Base-by-base conservation (phyloP, 2,329 filamentous ascomycete genomes). In the Diaporthe batatas region DNA sequence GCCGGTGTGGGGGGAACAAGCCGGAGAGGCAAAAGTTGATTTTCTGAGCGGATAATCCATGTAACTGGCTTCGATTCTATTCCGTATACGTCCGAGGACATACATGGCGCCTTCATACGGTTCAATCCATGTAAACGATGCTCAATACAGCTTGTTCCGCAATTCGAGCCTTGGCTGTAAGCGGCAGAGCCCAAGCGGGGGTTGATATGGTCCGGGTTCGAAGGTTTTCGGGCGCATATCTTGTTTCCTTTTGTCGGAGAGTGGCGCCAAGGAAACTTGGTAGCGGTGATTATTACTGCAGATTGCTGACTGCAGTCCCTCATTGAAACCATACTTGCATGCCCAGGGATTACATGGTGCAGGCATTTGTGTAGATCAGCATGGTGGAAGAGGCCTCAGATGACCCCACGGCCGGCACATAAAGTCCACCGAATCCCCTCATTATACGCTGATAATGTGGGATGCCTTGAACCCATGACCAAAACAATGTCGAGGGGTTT, bases 221-320 rank as follows among this genome's bases (percentile, higher is more conserved):
- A 23, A 21, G 16, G 11, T 6, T 32, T 47, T 3, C 32, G 23
- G 16, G 23, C 16, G 58, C 23, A 23, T 32, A 29, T 16, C 21
- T 62, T 42, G 58, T n/a, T 18, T 32, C 5, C 23, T 47, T 16
- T 11, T 10, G 39, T 25, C 39, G 23, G 11, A 25, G 36, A 47
- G 58, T 62, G 39, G 58, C 39, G 58, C n/a, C 29, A 44, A n/a
- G n/a, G 39, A 12, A n/a, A 23, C 3, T 18, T 29, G 23, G 58
- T 47, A 62, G 14, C 16, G 58, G 57, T 29, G 36, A 47, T 39
- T 49, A 23, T 25, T 62, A 1, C 21, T 44, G 58, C 23, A 62
- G 58, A 44, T 47, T 62, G 58, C 58, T 62, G 58, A 62, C 58
- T 62, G 58, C 58, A 62, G 21, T 18, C 58, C 23, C 39, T 62